Evolutionary conservation across 345 rosid species (phyloP), one percentile per base, ranked within the genome.

Genomic region (Capsella bursapastoris): DNA sequence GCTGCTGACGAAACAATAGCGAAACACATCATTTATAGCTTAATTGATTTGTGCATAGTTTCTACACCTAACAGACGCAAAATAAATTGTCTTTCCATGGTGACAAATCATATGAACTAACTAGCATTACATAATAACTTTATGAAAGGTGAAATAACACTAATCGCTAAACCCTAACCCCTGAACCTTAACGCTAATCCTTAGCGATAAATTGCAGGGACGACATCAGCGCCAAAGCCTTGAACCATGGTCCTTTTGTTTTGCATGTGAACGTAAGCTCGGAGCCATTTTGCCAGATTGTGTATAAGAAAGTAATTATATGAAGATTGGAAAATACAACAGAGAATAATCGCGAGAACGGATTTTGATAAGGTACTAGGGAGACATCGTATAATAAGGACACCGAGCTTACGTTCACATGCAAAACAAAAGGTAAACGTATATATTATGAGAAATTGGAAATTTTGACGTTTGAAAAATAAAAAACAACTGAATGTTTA

Each of bases 21-120:
- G 38, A 49, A 37, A 48, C 12, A 28, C 28, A 66, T 57, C 51
- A 12, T 57, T 57, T 59, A 3, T 65, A n/a, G 34, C 44, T 15
- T 45, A 47, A 22, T 43, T n/a, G 79, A 75, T 50, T 67, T 59
- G 10, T 66, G 32, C 34, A 31, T 72, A 72, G 37, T 43, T 63
- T 43, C 7, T 40, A 53, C 31, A 45, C 14, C 48, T 72, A 62
- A 29, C 12, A 38, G 50, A n/a, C 40, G 27, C 28, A 10, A 49
- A 41, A 57, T 8, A 68, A 0, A 4, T 22, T 4, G 15, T 3
- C 15, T 15, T 51, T 52, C 0, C 6, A 27, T 67, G 61, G 22
- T 12, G 14, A 44, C 28, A 12, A 22, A 22, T 22, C 25, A 22
- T 22, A 22, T 22, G 1, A 22, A 22, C 25, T 48, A 47, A 41